Conservation (phyloP, 345 rosid species). For the Eucalyptus guilfoylei region DNA sequence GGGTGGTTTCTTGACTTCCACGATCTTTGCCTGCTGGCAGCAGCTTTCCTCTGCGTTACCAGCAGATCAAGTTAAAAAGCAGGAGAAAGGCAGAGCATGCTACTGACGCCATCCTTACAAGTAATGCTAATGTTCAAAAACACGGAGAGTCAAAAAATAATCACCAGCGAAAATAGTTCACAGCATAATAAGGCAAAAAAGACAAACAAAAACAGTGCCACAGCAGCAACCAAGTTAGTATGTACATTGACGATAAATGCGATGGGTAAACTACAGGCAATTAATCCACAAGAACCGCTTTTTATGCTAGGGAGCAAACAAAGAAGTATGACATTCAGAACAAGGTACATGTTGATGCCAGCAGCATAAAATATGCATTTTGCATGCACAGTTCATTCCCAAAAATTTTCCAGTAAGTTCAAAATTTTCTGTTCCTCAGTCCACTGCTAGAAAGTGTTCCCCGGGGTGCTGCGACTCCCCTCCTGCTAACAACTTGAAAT, state of each 20-base stretch:
- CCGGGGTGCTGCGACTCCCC: background rate
- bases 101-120: background rate
- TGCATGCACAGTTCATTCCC: background rate
- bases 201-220: background rate
- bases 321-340: background rate
- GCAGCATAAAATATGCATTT: background rate
- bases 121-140: background rate
- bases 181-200: background rate
- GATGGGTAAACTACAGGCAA: background rate
- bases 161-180: background rate
- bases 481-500: background rate
- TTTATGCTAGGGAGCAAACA: background rate
- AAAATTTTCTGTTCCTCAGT: background rate
- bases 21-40: slow-evolving; percentile 27
- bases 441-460: background rate
- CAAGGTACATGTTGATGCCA: background rate
- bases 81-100: background rate
- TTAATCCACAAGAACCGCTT: background rate
- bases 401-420: background rate
- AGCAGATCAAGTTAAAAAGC: background rate
- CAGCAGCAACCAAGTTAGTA: too few species aligned
- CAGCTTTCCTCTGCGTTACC: slow-evolving; percentile 59
- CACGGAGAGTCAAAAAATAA: background rate
- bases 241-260: too few species aligned
- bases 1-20: slow-evolving; percentile 16